Evolutionary conservation across 352 stramenopile species (phyloP).

Genomic region (Globisporangium cylindrosporum): DNA sequence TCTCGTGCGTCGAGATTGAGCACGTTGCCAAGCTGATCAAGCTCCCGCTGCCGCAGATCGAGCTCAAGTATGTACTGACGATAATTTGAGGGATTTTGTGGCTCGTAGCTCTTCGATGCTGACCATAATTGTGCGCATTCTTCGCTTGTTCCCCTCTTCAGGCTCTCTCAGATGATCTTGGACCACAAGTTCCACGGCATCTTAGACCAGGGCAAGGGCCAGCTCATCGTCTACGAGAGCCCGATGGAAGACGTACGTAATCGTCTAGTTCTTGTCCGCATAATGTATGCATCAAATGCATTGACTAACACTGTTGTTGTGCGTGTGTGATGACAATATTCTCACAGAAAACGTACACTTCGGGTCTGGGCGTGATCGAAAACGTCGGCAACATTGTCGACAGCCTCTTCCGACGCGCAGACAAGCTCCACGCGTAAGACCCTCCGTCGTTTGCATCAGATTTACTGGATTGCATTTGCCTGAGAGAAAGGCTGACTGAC

Average conservation of each 20-base stretch:
- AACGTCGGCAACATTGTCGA: constrained; percentile 97
- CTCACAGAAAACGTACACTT: constrained; percentile 88
- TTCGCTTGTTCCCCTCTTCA: constrained; percentile 29
- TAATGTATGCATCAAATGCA: too few species aligned
- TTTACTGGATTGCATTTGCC: background rate
- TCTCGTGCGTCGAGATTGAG: constrained; percentile 95
- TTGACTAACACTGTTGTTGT: background rate
- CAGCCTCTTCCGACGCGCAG: constrained; percentile 89
- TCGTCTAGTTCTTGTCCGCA: background rate
- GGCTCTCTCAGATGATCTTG: constrained; percentile 99
- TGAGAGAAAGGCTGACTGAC: background rate
- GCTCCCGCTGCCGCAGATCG: constrained; percentile 85
- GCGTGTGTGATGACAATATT: too few species aligned
- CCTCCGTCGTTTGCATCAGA: background rate
- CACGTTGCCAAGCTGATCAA: constrained; percentile 98
- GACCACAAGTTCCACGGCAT: constrained; percentile 99
- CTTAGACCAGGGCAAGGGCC: constrained; percentile 98
- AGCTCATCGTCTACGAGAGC: constrained; percentile 98
- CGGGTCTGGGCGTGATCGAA: constrained; percentile 94
- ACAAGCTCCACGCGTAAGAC: constrained; percentile 78
- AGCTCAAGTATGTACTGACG: constrained; percentile 61
- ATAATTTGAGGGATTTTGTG: background rate
- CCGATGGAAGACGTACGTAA: constrained; percentile 87
- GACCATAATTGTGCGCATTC: background rate
- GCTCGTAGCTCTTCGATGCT: background rate